Base-by-base conservation (phyloP, 805 yeast genomes). In the Saccharomycopsis sp. region DNA sequence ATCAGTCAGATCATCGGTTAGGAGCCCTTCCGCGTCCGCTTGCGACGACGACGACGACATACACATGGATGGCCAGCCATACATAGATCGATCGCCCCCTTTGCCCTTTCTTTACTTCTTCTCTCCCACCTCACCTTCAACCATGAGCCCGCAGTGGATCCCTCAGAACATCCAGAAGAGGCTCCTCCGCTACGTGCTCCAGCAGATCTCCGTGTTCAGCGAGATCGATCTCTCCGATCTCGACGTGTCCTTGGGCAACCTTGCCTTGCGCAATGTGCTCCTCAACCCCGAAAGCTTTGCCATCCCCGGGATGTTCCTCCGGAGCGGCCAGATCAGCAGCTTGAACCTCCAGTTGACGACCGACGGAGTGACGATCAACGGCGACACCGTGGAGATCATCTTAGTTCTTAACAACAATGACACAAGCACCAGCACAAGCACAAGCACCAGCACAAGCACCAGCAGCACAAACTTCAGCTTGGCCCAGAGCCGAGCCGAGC, bases 131-230 rank as follows among this genome's bases (percentile, higher is more conserved):
- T 9, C 34, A 10, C 9, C 36, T 15, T 18, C 9, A n/a, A 18
- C 22, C 35, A 41, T 45, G 49, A 29, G 41, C 36, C 50, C 50
- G 4, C 48, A 37, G 16, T 85, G 95, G 94, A 69, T 84, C 58
- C 89, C 94, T 5, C 89, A 80, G 57, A 83, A 81, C 59, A 67
- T 88, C 31, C 95, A 87, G 53, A 81, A 83, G 60, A 67, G 94
- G 51, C 70, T 87, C 29, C 71, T 88, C 32, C 74, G 82, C 32
- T 86, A 85, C 58, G 74, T 87, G 4, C 69, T 88, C 19, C 84
- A 82, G 55, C 89, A 85, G 58, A 71, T 87, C 33, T 76, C 88
- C 12, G 61, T 88, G 31, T 84, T 88, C 53, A 81, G 95, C 1
- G 82, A 80, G 50, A 71, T 87, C 17, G 94, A 87, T 57, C 64